Evolutionary conservation across 1,284 basidiomycete genomes (phyloP).

Genomic region (Pholiota adiposa): DNA sequence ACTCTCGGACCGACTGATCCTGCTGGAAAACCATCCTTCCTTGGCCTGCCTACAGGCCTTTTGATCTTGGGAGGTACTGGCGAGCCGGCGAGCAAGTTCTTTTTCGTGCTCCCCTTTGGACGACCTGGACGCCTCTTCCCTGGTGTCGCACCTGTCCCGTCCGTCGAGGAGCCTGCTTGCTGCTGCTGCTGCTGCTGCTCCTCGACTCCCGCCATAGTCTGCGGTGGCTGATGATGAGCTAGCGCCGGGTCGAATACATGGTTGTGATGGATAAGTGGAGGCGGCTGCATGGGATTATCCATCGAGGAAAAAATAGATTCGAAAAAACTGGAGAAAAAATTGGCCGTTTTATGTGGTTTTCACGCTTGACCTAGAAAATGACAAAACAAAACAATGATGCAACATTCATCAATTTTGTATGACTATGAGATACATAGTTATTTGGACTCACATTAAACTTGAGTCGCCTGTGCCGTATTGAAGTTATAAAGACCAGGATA

Average conservation of each 20-base stretch:
- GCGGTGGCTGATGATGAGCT: constrained; percentile 13
- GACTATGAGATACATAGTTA: not conserved
- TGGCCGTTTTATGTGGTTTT: constrained; percentile 19
- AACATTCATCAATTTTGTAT: constrained; percentile 13
- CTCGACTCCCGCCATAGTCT: constrained; percentile 5
- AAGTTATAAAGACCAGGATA: not conserved
- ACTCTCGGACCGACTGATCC: constrained; percentile 40
- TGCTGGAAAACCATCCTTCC: constrained; percentile 51
- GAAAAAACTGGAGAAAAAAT: constrained; percentile 22
- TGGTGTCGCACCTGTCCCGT: not conserved
- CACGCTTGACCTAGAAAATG: constrained; percentile 11
- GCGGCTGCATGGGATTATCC: constrained; percentile 29
- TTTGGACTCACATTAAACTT: constrained; percentile 10
- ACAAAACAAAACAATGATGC: constrained; percentile 11
- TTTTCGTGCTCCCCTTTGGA: constrained; percentile 51
- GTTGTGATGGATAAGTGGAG: constrained; percentile 16
- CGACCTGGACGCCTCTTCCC: constrained; percentile 53
- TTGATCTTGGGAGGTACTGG: constrained; percentile 39
- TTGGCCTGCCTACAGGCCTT: constrained; percentile 47
- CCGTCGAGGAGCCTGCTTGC: constrained; percentile 1
- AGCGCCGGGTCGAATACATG: constrained; percentile 29
- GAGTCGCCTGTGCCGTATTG: not conserved
- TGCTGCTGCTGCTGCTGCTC: constrained; percentile 16
- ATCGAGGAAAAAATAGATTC: constrained; percentile 26
- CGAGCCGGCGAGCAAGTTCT: constrained; percentile 33